Evolutionary conservation across 2,329 filamentous ascomycete genomes (phyloP).

Genomic region (Colletotrichum endophyticum): DNA sequence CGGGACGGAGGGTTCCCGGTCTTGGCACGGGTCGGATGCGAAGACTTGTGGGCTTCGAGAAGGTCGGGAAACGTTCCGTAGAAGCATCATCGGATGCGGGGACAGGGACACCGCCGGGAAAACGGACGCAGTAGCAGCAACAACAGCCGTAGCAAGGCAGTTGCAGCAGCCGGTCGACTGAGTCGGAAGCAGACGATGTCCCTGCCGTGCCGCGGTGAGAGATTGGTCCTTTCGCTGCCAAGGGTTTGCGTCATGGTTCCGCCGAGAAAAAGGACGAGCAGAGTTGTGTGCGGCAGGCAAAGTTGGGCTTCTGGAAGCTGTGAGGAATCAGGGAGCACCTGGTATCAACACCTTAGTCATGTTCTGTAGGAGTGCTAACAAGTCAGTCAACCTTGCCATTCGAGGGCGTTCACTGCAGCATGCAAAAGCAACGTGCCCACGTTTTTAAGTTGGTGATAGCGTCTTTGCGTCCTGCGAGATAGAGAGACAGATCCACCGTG

Average conservation of each 20-base stretch:
- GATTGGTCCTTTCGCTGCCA: not conserved
- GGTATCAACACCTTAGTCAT: not conserved
- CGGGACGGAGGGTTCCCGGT: conserved; percentile 2
- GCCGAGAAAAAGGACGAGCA: not conserved
- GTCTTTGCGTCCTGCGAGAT: not conserved
- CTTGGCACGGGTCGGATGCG: not conserved
- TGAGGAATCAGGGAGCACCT: not conserved
- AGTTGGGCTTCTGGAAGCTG: not conserved
- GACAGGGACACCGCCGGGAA: not conserved
- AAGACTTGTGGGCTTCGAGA: conserved; percentile 10
- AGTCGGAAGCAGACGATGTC: conserved; percentile 6
- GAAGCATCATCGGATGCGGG: not conserved
- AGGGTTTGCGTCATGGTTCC: conserved; percentile 4
- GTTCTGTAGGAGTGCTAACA: not conserved
- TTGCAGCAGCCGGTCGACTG: not conserved
- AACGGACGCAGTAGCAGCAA: not conserved
- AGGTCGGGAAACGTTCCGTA: not conserved
- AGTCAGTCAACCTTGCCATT: not conserved
- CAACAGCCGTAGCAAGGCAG: not conserved
- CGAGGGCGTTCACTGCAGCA: not conserved
- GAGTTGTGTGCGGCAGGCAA: not conserved
- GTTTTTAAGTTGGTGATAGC: conserved; percentile 2
- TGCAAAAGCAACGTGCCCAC: not conserved
- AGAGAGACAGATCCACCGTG: not conserved
- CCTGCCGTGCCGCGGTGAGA: not conserved